Evolutionary conservation across 2,329 filamentous ascomycete species (phyloP).

Genomic region (Beauveria sp.): DNA sequence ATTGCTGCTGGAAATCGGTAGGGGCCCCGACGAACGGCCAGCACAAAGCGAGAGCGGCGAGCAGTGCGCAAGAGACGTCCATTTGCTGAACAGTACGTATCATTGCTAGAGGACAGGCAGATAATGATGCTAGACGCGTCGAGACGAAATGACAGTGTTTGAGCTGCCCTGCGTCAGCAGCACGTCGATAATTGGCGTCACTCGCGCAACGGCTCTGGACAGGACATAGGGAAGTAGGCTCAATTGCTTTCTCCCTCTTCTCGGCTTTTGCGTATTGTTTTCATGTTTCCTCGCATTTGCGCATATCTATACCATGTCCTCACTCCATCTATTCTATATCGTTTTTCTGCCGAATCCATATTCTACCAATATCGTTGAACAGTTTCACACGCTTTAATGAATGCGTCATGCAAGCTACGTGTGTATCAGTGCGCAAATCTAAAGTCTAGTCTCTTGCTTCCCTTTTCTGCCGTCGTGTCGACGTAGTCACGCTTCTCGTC

Average conservation of each 20-base stretch:
- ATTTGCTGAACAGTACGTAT: not conserved
- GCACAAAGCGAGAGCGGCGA: not conserved
- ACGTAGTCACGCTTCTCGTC: constrained; percentile 24
- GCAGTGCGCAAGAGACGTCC: not conserved
- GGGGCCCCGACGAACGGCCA: not conserved
- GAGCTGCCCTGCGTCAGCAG: not conserved
- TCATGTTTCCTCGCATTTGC: no score
- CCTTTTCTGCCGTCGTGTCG: constrained; percentile 28
- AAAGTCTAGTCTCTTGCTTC: constrained; percentile 33
- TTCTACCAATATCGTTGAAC: not conserved
- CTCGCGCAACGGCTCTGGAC: no score
- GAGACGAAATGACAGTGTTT: not conserved
- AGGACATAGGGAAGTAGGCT: no score
- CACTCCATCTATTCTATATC: no score
- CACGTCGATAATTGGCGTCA: not conserved
- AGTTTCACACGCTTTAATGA: not conserved
- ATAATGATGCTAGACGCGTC: not conserved
- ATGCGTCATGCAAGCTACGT: not conserved
- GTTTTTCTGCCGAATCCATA: no score
- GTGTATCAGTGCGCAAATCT: constrained; percentile 25
- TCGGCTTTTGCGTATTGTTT: no score
- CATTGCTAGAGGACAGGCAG: no score
- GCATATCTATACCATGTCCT: no score
- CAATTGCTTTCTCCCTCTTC: no score
- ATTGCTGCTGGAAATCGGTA: not conserved